Conservation (phyloP, 2,329 filamentous ascomycete genomes). For the Epichloe coenophiala region DNA sequence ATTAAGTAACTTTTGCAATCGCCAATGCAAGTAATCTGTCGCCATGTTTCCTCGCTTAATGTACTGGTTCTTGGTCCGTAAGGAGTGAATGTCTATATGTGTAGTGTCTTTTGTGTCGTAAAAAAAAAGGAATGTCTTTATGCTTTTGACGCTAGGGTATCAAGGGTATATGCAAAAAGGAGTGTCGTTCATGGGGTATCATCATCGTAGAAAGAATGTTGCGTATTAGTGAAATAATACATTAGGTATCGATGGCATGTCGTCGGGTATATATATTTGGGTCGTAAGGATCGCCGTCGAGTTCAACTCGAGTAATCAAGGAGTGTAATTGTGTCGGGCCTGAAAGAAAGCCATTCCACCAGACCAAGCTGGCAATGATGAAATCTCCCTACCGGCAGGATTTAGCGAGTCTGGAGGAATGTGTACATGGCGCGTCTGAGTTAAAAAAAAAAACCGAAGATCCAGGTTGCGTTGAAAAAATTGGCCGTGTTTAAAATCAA, state of each 20-base stretch:
- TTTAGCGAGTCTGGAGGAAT: constrained; percentile 23
- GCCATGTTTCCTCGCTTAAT: constrained; percentile 5
- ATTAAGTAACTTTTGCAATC: neutral
- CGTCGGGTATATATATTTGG: neutral
- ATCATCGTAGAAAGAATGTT: constrained; percentile 24
- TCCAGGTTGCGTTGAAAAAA: too few species aligned
- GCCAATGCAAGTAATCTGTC: constrained; percentile 3
- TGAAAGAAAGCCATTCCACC: neutral
- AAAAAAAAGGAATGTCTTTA: constrained; percentile 30
- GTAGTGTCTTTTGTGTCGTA: constrained; percentile 10
- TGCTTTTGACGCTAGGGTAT: constrained; percentile 14
- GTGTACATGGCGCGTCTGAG: constrained; percentile 24
- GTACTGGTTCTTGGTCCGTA: constrained; percentile 5
- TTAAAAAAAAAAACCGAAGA: constrained; percentile 3
- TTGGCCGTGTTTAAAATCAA: too few species aligned
- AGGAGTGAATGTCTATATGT: constrained; percentile 7
- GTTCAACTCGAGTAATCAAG: constrained; percentile 13
- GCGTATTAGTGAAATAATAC: constrained; percentile 16
- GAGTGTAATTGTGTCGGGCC: neutral
- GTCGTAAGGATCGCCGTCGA: constrained; percentile 19
- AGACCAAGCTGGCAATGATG: neutral
- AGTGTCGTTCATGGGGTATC: constrained; percentile 10
- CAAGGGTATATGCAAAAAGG: constrained; percentile 1
- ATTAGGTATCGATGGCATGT: constrained; percentile 10
- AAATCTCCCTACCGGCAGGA: neutral